Base-by-base conservation (phyloP, 2,329 filamentous ascomycete genomes). In the Monilinia aucupariae region DNA sequence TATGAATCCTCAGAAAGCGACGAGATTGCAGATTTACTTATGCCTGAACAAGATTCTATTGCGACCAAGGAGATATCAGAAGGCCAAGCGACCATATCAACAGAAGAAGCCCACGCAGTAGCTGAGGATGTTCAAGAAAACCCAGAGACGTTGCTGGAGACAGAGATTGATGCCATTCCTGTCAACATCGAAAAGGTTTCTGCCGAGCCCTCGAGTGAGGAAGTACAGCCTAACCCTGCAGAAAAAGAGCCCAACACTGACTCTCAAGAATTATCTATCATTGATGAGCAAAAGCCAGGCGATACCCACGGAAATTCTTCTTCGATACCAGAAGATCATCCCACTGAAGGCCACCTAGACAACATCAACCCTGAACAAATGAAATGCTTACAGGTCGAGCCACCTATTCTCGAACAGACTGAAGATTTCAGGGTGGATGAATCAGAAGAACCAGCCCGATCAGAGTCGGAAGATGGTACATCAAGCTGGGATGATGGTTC, bases 1-100 rank as follows among this genome's bases (percentile, higher is more conserved):
- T 13, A 56, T 47, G 41, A 34, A 20, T 47, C 13, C 4, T 13
- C 41, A 6, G 54, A 56, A 25, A 45, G 30, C 12, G 41, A 56
- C 5, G 54, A 56, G 27, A 56, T 56, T 22, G 54, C 54, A 34
- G 41, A 56, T 34, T 56, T 56, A 47, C 41, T 56, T 17, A 47
- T 56, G 54, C 54, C 54, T 34, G 54, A 56, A 47, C 54, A 56
- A 25, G 54, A 56, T 17, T 20, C n/a, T 4, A 2, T 22, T 7
- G 6, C 25, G 20, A 10, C 9, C 34, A 27, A 34, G 27, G 20
- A 34, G 41, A 17, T n/a, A 34, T 22, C 12, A 4, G 30, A 56
- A 22, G 12, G 10, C 17, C 27, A 17, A 25, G 20, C 34, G n/a
- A 15, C 17, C 1, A 8, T 8, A 25, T 7, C 41, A 3, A 25